Evolutionary conservation across 2,329 filamentous ascomycete species (phyloP).

Genomic region (Bipolaris cookei): DNA sequence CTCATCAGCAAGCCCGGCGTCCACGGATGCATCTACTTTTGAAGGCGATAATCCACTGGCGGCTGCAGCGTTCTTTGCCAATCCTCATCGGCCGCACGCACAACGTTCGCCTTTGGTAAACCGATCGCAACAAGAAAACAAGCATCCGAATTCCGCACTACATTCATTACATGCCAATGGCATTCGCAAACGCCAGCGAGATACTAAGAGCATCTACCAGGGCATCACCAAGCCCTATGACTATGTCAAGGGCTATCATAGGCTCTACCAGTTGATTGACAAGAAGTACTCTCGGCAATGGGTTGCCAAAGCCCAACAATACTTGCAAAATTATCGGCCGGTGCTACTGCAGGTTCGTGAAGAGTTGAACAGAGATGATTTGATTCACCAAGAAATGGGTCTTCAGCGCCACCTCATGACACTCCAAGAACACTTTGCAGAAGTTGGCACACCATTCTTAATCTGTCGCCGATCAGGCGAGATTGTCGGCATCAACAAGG

Average conservation of each 20-base stretch:
- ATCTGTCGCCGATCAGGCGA: constrained; percentile 92
- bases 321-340: constrained; percentile 86
- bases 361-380: constrained; percentile 84
- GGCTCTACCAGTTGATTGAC: constrained; percentile 79
- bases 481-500: constrained; percentile 93
- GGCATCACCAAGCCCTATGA: constrained; percentile 89
- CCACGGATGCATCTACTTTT: constrained; percentile 51
- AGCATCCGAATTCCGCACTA: constrained; percentile 37
- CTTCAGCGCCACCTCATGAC: constrained; percentile 92
- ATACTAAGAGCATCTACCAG: constrained; percentile 86
- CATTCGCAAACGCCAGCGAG: constrained; percentile 61
- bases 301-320: constrained; percentile 81
- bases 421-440: constrained; percentile 88
- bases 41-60: constrained; percentile 52
- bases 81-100: constrained; percentile 38
- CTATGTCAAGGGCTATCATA: constrained; percentile 89
- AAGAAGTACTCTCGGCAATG: constrained; percentile 79
- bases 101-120: constrained; percentile 39
- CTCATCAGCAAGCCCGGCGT: constrained; percentile 64
- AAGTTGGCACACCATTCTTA: constrained; percentile 87
- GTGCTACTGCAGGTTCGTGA: constrained; percentile 92
- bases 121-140: constrained; percentile 36
- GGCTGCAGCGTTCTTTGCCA: constrained; percentile 44
- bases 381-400: constrained; percentile 97
- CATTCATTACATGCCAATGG: constrained; percentile 43